These are phyloP conservation scores for Pseudogymnoascus pannorum DNA, from an alignment of 2,329 filamentous ascomycete species.

Conservation along the genomic window DNA sequence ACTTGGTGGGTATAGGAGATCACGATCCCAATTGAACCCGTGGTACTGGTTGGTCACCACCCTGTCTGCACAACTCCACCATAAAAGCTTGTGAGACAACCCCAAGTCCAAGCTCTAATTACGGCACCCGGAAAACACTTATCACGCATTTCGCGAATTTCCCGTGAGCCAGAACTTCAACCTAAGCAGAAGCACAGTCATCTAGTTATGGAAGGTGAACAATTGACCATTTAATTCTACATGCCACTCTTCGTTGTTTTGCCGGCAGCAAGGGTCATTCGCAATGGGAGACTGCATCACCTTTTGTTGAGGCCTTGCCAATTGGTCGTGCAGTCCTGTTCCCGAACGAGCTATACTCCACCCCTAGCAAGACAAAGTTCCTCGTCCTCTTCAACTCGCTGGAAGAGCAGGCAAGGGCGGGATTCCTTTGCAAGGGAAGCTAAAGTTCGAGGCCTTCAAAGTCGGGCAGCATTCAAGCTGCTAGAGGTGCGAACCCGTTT, in stretches of 20 bases:
- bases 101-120: not conserved
- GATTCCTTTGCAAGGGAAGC: conserved; percentile 71
- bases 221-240: conserved; percentile 6
- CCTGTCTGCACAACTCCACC: not conserved
- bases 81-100: conserved; percentile 5
- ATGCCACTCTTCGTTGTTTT: conserved; percentile 5
- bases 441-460: conserved; percentile 73
- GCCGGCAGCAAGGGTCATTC: conserved; percentile 4
- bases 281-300: not conserved
- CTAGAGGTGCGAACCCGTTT: conserved; percentile 54
- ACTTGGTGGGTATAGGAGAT: not conserved
- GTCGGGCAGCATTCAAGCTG: conserved; percentile 88
- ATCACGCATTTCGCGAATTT: not conserved
- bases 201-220: conserved; percentile 1
- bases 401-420: conserved; percentile 70
- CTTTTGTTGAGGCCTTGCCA: not conserved
- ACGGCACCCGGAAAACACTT: not conserved
- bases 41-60: not conserved
- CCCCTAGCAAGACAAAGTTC: not conserved
- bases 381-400: conserved; percentile 61
- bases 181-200: not conserved
- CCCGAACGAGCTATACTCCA: not conserved
- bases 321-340: not conserved
- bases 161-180: not conserved
- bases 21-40: not conserved